Evolutionary conservation across 495 filamentous ascomycete species (phyloP).

Genomic region (Daldinia caldariorum): DNA sequence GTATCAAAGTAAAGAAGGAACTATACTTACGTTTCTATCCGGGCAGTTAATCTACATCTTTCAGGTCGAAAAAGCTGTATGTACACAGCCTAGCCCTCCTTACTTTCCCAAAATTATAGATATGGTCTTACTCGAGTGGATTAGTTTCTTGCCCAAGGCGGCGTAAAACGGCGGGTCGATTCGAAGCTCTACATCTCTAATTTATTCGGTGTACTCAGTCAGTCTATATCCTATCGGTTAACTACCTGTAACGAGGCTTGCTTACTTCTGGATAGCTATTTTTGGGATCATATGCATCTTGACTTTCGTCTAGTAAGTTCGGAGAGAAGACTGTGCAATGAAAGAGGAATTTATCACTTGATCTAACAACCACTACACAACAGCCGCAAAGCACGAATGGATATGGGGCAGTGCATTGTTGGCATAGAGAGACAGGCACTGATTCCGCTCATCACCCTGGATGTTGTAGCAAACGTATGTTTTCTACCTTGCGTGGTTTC

Average conservation of each 20-base stretch:
- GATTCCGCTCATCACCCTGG: conserved; percentile 62
- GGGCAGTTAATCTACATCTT: conserved; percentile 63
- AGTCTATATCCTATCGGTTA: conserved; percentile 5
- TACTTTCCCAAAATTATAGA: not conserved
- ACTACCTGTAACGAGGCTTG: not conserved
- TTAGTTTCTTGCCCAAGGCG: conserved; percentile 60
- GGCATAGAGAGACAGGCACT: conserved; percentile 61
- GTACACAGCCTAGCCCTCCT: conserved; percentile 7
- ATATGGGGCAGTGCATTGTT: conserved; percentile 61
- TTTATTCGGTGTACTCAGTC: conserved; percentile 62
- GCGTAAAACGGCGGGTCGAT: conserved; percentile 54
- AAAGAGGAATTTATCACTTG: not conserved
- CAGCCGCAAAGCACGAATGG: conserved; percentile 59
- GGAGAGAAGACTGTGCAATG: not conserved
- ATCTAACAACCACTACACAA: conserved; percentile 15
- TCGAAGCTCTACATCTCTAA: conserved; percentile 64
- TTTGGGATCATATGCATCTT: conserved; percentile 58
- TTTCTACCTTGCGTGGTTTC: not conserved
- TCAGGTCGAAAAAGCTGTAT: conserved; percentile 63
- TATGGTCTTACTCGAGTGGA: conserved; percentile 1
- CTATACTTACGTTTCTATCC: conserved; percentile 18
- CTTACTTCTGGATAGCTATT: conserved; percentile 49
- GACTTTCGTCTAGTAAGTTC: conserved; percentile 62
- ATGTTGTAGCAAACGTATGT: conserved; percentile 60
- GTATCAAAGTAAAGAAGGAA: not conserved